phyloP scores from a whole-genome alignment of 164 flowering plant genomes.

The Tetracentron sinense region DNA sequence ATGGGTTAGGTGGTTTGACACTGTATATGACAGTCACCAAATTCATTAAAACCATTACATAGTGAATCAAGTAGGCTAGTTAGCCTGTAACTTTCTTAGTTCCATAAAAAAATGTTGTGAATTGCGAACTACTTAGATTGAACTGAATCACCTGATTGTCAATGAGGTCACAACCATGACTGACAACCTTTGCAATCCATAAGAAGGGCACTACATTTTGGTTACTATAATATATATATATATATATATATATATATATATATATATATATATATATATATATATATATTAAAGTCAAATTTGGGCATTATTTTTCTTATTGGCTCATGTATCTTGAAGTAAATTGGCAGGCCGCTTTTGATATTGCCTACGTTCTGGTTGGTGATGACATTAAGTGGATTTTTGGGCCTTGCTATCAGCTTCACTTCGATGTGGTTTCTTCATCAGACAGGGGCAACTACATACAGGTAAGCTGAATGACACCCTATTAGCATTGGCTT shows the following conservation, averaged over 20 bases:
- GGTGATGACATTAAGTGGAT: conserved; percentile 85
- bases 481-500: not conserved
- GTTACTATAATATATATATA: too few species aligned
- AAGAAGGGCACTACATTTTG: too few species aligned
- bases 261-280: too few species aligned
- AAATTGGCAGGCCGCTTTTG: conserved; percentile 69
- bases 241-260: too few species aligned
- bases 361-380: conserved; percentile 78
- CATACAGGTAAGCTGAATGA: conserved; percentile 65
- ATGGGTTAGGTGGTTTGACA: not conserved
- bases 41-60: not conserved
- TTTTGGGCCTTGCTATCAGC: conserved; percentile 93
- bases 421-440: conserved; percentile 99
- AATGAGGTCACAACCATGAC: too few species aligned
- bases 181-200: too few species aligned
- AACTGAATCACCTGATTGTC: too few species aligned
- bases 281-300: too few species aligned
- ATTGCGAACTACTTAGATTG: too few species aligned
- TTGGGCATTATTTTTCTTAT: conserved; percentile 1
- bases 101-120: not conserved
- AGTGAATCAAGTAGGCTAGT: not conserved
- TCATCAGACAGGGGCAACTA: conserved; percentile 97
- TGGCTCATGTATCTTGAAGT: conserved; percentile 19
- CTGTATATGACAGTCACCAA: too few species aligned
- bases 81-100: not conserved